phyloP scores from a whole-genome alignment of 495 filamentous ascomycete species.

The Penicillium chermesinum region DNA sequence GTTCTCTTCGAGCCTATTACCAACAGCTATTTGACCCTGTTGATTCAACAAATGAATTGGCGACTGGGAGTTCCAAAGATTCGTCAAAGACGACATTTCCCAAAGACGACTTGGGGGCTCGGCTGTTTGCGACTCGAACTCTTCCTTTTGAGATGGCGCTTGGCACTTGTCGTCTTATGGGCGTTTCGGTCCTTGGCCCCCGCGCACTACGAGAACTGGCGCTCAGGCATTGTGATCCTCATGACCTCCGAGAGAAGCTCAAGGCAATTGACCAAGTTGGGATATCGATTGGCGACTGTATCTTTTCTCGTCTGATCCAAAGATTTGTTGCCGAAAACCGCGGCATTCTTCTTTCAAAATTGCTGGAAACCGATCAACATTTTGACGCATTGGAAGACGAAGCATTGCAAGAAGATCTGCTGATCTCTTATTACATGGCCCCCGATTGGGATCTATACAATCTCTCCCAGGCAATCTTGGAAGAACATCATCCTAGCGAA shows the following conservation, averaged over 20 bases:
- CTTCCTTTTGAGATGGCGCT: slow-evolving; percentile 62
- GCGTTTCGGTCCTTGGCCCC: slow-evolving; percentile 62
- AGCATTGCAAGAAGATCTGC: slow-evolving; percentile 50
- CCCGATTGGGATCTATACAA: slow-evolving; percentile 50
- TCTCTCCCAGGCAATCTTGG: slow-evolving; percentile 47
- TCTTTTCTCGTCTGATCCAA: slow-evolving; percentile 55
- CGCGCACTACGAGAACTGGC: slow-evolving; percentile 68
- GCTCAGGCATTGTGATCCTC: slow-evolving; percentile 48
- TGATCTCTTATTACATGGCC: slow-evolving; percentile 44
- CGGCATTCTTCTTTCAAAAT: slow-evolving; percentile 49
- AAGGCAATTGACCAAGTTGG: slow-evolving; percentile 50
- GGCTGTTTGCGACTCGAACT: slow-evolving; percentile 65
- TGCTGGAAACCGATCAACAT: slow-evolving; percentile 68
- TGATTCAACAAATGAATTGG: neutral
- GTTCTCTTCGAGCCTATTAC: slow-evolving; percentile 22
- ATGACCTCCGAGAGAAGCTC: slow-evolving; percentile 51
- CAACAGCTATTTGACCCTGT: slow-evolving; percentile 14
- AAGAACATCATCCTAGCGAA: slow-evolving; percentile 25
- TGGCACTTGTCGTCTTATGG: slow-evolving; percentile 57
- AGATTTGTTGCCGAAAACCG: slow-evolving; percentile 53
- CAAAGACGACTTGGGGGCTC: slow-evolving; percentile 60
- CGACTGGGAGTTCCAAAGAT: too few species aligned
- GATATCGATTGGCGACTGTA: slow-evolving; percentile 53
- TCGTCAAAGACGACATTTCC: neutral
- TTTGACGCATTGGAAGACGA: slow-evolving; percentile 67